Conservation (phyloP, 2,329 filamentous ascomycete species). For the Fonsecaea multimorphosa region DNA sequence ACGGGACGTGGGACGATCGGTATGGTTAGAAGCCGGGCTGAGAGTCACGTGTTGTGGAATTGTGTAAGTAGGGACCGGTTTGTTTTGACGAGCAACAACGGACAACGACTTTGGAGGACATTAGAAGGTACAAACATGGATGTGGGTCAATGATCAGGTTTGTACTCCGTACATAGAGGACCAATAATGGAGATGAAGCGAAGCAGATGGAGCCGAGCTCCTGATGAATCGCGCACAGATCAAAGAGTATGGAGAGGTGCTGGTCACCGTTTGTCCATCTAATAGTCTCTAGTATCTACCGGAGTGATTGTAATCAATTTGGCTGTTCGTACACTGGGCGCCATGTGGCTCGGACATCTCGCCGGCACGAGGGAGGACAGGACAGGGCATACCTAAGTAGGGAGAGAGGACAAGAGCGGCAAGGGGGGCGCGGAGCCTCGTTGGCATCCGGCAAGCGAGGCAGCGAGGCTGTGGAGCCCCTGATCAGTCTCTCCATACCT, state of each 20-base stretch:
- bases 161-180: not conserved
- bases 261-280: not conserved
- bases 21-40: conserved; percentile 27
- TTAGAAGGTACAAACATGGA: not conserved
- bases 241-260: too few species aligned
- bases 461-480: too few species aligned
- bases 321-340: too few species aligned
- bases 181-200: not conserved
- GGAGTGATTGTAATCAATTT: too few species aligned
- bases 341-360: not conserved
- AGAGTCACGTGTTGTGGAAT: not conserved
- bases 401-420: too few species aligned
- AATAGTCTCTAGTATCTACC: too few species aligned
- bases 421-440: not conserved
- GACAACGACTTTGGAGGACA: conserved; percentile 1
- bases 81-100: conserved; percentile 2
- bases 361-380: not conserved
- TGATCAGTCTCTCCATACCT: too few species aligned
- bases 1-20: conserved; percentile 28
- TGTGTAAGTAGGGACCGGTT: not conserved
- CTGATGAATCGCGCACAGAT: not conserved
- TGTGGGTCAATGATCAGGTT: not conserved
- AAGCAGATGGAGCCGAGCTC: not conserved
- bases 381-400: too few species aligned
- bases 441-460: not conserved